These are phyloP conservation scores for Fusarium luffae DNA, from an alignment of 2,329 filamentous ascomycete genomes.

Conservation along the genomic window DNA sequence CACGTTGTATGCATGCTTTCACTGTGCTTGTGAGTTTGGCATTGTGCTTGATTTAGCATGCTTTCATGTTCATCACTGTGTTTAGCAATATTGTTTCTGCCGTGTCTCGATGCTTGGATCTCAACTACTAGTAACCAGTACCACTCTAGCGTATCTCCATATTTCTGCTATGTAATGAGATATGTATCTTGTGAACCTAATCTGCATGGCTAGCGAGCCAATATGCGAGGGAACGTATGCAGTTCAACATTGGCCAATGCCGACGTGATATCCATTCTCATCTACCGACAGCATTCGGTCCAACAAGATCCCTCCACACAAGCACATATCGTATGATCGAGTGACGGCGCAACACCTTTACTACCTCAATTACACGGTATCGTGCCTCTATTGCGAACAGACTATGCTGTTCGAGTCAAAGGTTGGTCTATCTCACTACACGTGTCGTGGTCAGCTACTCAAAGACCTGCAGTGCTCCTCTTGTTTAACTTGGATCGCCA, in stretches of 20 bases:
- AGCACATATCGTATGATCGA: background rate
- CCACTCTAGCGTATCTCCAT: background rate
- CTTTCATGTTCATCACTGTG: background rate
- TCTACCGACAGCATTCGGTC: background rate
- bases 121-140: background rate
- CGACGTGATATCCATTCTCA: background rate
- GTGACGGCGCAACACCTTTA: too few relatives aligned
- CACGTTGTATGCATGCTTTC: background rate
- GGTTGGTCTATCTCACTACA: background rate
- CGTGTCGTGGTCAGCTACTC: background rate
- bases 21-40: accelerated
- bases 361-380: background rate
- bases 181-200: background rate
- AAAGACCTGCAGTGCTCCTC: background rate
- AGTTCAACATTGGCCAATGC: background rate
- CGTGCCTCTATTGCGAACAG: background rate
- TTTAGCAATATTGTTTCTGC: background rate
- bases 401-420: background rate
- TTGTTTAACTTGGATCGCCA: background rate
- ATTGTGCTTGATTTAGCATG: background rate
- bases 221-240: background rate
- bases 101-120: background rate
- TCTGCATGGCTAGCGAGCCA: background rate
- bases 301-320: background rate
- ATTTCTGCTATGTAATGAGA: background rate